Evolutionary conservation across 140 eudicot genomes (phyloP).

Genomic region (Stevia rebaudiana): DNA sequence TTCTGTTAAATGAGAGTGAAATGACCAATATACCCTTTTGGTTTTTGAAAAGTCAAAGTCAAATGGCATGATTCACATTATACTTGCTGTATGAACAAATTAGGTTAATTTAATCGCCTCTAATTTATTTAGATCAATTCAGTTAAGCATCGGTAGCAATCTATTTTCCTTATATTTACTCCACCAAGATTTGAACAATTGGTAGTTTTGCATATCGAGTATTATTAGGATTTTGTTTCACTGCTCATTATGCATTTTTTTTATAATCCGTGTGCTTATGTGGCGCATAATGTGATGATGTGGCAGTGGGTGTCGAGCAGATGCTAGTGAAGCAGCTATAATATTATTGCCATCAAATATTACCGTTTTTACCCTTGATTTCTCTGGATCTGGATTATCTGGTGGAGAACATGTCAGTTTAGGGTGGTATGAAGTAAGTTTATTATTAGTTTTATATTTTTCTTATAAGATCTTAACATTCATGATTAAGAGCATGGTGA

Average conservation of each 20-base stretch:
- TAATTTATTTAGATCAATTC: not conserved
- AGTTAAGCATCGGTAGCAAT: not conserved
- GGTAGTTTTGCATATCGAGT: not conserved
- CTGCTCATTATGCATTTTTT: not conserved
- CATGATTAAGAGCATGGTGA: too few species aligned
- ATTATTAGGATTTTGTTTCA: not conserved
- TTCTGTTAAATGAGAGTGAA: too few species aligned
- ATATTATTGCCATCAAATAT: constrained; percentile 87
- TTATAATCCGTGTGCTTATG: constrained; percentile 19
- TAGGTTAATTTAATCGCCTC: not conserved
- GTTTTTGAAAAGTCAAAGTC: too few species aligned
- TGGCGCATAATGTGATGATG: constrained; percentile 17
- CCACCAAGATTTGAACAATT: not conserved
- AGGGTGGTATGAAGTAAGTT: constrained; percentile 94
- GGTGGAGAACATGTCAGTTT: constrained; percentile 97
- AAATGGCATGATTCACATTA: not conserved
- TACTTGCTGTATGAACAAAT: not conserved
- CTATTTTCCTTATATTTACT: not conserved
- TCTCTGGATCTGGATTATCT: constrained; percentile 95
- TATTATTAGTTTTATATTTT: not conserved
- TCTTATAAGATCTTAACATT: not conserved
- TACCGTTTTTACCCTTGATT: constrained; percentile 91
- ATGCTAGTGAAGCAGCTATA: constrained; percentile 98
- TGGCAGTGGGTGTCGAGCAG: constrained; percentile 95
- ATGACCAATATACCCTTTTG: too few species aligned